A percentile compares a stretch with the other conserved stretches of the same genome.
phyloP scores from a whole-genome alignment of 139 green algal species.

The Chloropicon primus region DNA sequence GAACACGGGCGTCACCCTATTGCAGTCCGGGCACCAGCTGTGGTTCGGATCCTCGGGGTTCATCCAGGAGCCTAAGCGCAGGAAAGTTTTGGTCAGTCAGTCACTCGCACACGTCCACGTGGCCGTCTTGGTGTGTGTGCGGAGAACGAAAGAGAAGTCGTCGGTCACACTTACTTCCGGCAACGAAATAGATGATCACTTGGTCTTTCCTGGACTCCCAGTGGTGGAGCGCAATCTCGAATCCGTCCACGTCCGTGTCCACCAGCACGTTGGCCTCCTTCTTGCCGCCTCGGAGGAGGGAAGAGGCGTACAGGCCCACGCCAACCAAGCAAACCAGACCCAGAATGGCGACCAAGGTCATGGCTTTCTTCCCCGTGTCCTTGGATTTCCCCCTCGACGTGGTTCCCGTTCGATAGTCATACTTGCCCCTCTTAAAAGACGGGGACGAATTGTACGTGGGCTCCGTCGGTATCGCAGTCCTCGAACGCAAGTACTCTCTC shows the following conservation, averaged over 20 bases:
- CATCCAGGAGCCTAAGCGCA: neutral
- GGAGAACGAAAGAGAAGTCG: neutral
- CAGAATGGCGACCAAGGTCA: too few relatives aligned
- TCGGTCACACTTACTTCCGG: neutral
- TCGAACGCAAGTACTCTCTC: too few relatives aligned
- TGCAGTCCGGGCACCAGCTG: neutral
- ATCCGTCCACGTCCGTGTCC: neutral
- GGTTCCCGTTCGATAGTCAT: too few relatives aligned
- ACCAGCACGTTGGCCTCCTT: neutral
- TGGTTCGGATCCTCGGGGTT: neutral
- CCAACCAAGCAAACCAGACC: neutral
- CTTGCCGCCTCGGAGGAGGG: neutral
- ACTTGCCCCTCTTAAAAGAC: too few relatives aligned
- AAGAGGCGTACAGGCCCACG: neutral
- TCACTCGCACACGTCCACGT: too few relatives aligned
- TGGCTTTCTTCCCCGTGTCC: too few relatives aligned
- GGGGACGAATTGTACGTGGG: too few relatives aligned
- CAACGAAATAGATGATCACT: neutral
- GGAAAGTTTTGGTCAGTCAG: too few relatives aligned
- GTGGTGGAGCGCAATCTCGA: neutral
- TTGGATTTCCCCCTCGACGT: too few relatives aligned
- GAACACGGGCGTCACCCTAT: neutral
- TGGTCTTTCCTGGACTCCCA: neutral
- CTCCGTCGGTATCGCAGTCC: too few relatives aligned
- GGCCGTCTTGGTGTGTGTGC: too few relatives aligned